phyloP scores from a whole-genome alignment of 192 early-diverging fungal genomes.

The Backusella tarrabulga region DNA sequence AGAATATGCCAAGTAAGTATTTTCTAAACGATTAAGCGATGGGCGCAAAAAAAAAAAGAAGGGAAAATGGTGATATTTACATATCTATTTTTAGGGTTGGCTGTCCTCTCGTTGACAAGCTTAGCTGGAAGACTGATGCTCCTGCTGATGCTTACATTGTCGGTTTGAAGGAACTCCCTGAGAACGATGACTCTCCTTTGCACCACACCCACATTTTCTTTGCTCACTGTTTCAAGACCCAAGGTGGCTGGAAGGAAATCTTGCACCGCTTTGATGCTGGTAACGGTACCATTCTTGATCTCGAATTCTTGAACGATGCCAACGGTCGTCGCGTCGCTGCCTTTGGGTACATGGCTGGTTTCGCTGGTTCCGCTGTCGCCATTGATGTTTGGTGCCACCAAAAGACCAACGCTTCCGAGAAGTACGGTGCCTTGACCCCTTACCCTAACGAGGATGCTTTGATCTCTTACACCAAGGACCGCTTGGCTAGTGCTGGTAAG shows the following conservation, averaged over 20 bases:
- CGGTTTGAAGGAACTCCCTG: slow-evolving; percentile 96
- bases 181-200: slow-evolving; percentile 87
- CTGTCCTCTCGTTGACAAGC: slow-evolving; percentile 73
- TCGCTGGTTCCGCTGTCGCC: slow-evolving; percentile 90
- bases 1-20: slow-evolving; percentile 76
- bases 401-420: slow-evolving; percentile 48
- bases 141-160: slow-evolving; percentile 92
- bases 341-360: slow-evolving; percentile 96
- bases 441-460: slow-evolving; percentile 84
- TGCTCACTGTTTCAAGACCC: slow-evolving; percentile 97
- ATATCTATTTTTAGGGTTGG: slow-evolving; percentile 57
- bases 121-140: slow-evolving; percentile 81
- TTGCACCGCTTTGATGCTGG: slow-evolving; percentile 82
- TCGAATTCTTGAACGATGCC: slow-evolving; percentile 91
- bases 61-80: not conserved
- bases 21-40: not conserved
- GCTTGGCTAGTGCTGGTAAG: slow-evolving; percentile 59
- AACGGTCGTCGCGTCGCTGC: slow-evolving; percentile 91
- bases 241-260: slow-evolving; percentile 92
- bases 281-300: slow-evolving; percentile 85
- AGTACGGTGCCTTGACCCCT: slow-evolving; percentile 76
- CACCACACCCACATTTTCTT: slow-evolving; percentile 96
- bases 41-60: not conserved
- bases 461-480: slow-evolving; percentile 66
- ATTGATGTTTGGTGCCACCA: slow-evolving; percentile 92